Evolutionary conservation across 208 protist genomes (phyloP).

Genomic region (Leishmania amazonensis): DNA sequence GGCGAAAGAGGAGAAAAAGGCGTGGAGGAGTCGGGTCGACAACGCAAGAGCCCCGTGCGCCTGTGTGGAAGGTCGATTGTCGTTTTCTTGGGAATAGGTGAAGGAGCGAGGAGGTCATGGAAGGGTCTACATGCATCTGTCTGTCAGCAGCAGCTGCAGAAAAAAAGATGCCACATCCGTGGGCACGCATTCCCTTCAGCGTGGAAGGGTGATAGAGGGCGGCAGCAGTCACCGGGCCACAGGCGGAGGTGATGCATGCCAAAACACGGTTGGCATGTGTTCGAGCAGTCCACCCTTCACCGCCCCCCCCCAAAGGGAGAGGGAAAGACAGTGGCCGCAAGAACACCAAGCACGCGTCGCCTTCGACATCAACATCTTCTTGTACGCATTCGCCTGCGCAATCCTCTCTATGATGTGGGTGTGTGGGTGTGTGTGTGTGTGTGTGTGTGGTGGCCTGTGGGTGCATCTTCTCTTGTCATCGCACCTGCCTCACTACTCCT

Average conservation of each 20-base stretch:
- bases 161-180: neutral
- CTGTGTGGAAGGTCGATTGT: neutral
- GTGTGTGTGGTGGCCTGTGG: neutral
- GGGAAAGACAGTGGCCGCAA: neutral
- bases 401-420: neutral
- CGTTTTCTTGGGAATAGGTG: neutral
- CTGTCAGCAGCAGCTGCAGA: neutral
- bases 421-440: neutral
- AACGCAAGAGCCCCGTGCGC: neutral
- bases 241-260: neutral
- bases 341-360: neutral
- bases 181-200: neutral
- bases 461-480: neutral
- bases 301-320: neutral
- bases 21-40: neutral
- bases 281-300: neutral
- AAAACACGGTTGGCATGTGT: too few relatives aligned
- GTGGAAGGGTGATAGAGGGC: neutral
- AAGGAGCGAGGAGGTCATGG: neutral
- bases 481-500: neutral
- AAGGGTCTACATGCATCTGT: neutral
- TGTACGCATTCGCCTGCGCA: neutral
- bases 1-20: neutral
- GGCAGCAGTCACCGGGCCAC: neutral
- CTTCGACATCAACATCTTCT: neutral